Evolutionary conservation across 441 rosid species (phyloP).

Genomic region (Francoa sonchifolia): DNA sequence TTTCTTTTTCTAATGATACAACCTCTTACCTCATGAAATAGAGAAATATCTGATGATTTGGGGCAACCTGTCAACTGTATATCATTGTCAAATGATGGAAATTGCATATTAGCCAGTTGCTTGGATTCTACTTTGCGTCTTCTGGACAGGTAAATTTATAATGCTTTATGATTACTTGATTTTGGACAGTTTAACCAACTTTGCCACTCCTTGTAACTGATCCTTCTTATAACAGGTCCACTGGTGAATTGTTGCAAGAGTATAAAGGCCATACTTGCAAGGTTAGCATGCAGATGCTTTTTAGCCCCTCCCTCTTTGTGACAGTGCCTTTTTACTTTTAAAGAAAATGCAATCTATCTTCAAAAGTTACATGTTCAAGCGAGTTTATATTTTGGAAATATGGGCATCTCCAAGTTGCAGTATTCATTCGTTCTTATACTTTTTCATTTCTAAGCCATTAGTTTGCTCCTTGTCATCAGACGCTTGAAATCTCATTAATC

Average conservation of each 20-base stretch:
- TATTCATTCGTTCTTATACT: no score
- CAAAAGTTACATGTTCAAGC: no score
- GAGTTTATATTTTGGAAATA: no score
- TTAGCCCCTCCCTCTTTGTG: conserved; percentile 1
- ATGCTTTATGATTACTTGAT: neutral
- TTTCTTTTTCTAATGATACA: neutral
- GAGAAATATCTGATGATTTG: conserved; percentile 74
- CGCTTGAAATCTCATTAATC: no score
- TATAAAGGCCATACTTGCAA: conserved; percentile 83
- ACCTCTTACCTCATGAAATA: conserved; percentile 12
- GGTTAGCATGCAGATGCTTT: conserved; percentile 37
- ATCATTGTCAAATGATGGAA: conserved; percentile 77
- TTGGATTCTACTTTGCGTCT: conserved; percentile 80
- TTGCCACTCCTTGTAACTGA: conserved; percentile 3
- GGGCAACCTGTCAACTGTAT: conserved; percentile 96
- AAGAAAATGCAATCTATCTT: neutral
- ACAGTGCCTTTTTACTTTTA: neutral
- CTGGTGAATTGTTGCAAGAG: conserved; percentile 83
- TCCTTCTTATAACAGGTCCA: conserved; percentile 35
- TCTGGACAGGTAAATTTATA: conserved; percentile 51
- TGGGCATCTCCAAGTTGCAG: no score
- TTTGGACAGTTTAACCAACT: neutral
- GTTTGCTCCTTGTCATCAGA: no score
- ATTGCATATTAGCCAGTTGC: conserved; percentile 81
- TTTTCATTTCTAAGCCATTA: no score